These are phyloP conservation scores for Ilex asprella DNA, from an alignment of 257 asterid genomes.

Conservation along the genomic window DNA sequence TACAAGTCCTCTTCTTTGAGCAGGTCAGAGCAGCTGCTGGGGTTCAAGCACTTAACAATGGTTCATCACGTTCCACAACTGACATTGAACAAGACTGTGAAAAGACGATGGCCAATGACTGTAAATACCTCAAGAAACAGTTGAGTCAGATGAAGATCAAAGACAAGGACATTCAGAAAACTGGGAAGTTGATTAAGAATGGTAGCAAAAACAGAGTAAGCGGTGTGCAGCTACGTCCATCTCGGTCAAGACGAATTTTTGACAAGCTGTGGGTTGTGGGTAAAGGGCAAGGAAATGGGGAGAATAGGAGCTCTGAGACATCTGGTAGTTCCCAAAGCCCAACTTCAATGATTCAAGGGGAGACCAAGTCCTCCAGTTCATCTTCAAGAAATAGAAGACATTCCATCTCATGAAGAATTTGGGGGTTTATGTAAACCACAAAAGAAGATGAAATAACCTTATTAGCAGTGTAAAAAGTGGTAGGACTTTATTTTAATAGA, in stretches of 20 bases:
- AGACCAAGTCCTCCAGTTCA: constrained; percentile 40
- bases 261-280: constrained; percentile 72
- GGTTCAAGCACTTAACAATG: constrained; percentile 23
- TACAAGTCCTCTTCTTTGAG: constrained; percentile 72
- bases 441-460: neutral
- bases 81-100: constrained; percentile 36
- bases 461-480: neutral
- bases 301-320: constrained; percentile 75
- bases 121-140: constrained; percentile 38
- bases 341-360: constrained; percentile 46
- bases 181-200: constrained; percentile 33
- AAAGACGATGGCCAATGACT: constrained; percentile 29
- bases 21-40: constrained; percentile 60
- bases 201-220: constrained; percentile 52
- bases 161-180: constrained; percentile 33
- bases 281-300: constrained; percentile 47
- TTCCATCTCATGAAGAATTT: constrained; percentile 52
- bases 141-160: constrained; percentile 45
- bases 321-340: constrained; percentile 91
- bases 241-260: constrained; percentile 80
- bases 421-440: no score
- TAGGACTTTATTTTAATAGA: neutral
- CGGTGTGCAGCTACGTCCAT: constrained; percentile 59
- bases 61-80: constrained; percentile 22
- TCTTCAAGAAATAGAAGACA: constrained; percentile 64